Evolutionary conservation across 2,329 filamentous ascomycete species (phyloP), one percentile per base, ranked within the genome.

Genomic region (Sordariomycetes sp.): DNA sequence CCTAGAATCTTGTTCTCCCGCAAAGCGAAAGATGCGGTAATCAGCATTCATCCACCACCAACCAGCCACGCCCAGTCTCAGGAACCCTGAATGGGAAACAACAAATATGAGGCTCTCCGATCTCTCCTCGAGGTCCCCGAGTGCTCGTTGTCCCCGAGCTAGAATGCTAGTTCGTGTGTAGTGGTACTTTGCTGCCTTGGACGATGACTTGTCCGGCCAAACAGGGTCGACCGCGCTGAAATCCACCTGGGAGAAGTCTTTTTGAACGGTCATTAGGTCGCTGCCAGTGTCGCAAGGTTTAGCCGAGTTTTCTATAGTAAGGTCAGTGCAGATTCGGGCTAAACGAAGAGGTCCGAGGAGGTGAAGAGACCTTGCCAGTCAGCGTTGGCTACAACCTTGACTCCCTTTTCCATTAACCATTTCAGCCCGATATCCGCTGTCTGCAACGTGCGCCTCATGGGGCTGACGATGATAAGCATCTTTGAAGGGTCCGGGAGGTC

Each of bases 361-460:
- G 21, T 8, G 12, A 17, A 45, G 47, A 36, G 51, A 76, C 72
- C 73, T 61, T 83, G 79, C 79, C 79, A 83, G 35, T 66, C 64
- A 4, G 79, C 75, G 45, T 75, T 66, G 2, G 72, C 68, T 31
- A 70, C 55, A 17, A 81, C 62, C 30, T 61, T 64, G 15, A 78
- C 58, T 2, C 71, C 72, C 28, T 54, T 55, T 15, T 70, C 63
- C 32, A 75, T 59, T 30, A 82, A 57, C 65, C 70, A 80, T 42
- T 70, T 68, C 2, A 82, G 57, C 0, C 68, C 67, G 8, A 70
- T 58, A 27, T 69, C 57, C 2, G 77, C 70, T 2, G 79, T 83
- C 54, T 84, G 73, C 20, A 82, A 58, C 2, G 78, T 82, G 20
- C 79, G 65, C 12, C 65, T 61, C 73, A 82, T 79, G 2, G 79